Conservation (phyloP, 208 protist genomes). For the Trichomonas gallinae region DNA sequence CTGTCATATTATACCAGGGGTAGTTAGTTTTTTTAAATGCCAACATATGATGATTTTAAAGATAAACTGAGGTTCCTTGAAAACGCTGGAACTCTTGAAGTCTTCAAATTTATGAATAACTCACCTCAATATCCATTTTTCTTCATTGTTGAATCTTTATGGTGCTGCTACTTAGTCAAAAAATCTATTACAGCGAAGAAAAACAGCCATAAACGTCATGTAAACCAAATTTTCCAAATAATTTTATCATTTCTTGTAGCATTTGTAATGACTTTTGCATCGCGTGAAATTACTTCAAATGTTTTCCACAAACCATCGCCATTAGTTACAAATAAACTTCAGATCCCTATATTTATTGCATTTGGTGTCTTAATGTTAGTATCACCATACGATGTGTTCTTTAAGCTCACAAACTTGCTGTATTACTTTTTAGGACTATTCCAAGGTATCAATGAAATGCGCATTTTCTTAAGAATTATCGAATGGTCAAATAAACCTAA, state of each 20-base stretch:
- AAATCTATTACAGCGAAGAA: background rate
- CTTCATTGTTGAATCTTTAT: background rate
- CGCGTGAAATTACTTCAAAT: background rate
- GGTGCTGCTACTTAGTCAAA: background rate
- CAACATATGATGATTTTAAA: too few relatives aligned
- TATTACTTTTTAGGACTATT: background rate
- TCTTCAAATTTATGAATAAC: background rate
- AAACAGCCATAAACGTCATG: background rate
- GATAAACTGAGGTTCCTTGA: background rate
- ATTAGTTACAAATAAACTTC: background rate
- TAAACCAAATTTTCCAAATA: background rate
- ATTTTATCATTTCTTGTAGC: background rate
- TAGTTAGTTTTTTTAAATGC: too few relatives aligned
- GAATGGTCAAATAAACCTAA: background rate
- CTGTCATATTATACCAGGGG: too few relatives aligned
- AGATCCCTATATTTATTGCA: background rate
- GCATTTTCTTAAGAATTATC: background rate
- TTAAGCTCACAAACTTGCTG: background rate
- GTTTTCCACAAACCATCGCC: background rate
- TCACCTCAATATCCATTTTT: background rate
- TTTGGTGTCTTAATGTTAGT: background rate
- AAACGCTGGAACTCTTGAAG: background rate
- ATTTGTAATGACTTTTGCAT: background rate
- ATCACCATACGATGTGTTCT: background rate
- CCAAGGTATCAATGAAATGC: background rate